phyloP scores from a whole-genome alignment of 2,329 filamentous ascomycete species.

The Colletotrichum limetticola region DNA sequence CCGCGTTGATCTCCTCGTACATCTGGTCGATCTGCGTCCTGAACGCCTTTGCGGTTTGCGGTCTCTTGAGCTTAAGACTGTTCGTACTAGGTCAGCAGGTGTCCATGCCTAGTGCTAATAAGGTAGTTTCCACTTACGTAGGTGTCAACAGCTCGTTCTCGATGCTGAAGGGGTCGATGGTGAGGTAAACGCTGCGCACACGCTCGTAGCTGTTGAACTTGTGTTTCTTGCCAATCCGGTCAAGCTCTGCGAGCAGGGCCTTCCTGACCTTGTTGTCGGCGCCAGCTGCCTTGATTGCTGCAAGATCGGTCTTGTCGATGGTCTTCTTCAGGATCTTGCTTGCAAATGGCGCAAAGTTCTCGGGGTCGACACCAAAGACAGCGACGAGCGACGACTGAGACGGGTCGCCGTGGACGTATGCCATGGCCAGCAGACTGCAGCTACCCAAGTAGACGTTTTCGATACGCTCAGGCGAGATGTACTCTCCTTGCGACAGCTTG shows the following conservation, averaged over 20 bases:
- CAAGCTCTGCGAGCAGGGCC: slow-evolving; percentile 82
- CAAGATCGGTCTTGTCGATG: slow-evolving; percentile 72
- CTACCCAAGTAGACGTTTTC: slow-evolving; percentile 94
- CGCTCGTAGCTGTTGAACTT: slow-evolving; percentile 95
- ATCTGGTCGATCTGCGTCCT: slow-evolving; percentile 63
- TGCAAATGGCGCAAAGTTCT: slow-evolving; percentile 83
- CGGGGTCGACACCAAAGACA: slow-evolving; percentile 89
- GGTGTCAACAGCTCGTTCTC: slow-evolving; percentile 92
- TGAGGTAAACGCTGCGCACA: slow-evolving; percentile 78
- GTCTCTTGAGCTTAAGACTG: slow-evolving; percentile 70
- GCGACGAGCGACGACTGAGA: slow-evolving; percentile 84
- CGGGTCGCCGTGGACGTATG: slow-evolving; percentile 91
- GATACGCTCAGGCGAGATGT: slow-evolving; percentile 96
- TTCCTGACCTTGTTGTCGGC: slow-evolving; percentile 76
- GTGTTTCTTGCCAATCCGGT: slow-evolving; percentile 80
- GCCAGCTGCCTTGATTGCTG: slow-evolving; percentile 74
- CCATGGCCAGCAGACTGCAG: slow-evolving; percentile 80
- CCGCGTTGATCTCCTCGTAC: slow-evolving; percentile 64
- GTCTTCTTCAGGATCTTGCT: slow-evolving; percentile 77
- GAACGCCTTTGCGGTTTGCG: slow-evolving; percentile 64
- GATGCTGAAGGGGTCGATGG: slow-evolving; percentile 90
- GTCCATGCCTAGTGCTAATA: background rate
- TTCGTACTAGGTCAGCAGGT: slow-evolving; percentile 37
- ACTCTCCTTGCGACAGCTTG: slow-evolving; percentile 97
- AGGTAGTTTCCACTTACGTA: slow-evolving; percentile 70